A percentile compares a stretch with the other conserved stretches of the same genome.
phyloP scores from a whole-genome alignment of 192 early-diverging fungal species.

The Borealophlyctis nickersoniae region DNA sequence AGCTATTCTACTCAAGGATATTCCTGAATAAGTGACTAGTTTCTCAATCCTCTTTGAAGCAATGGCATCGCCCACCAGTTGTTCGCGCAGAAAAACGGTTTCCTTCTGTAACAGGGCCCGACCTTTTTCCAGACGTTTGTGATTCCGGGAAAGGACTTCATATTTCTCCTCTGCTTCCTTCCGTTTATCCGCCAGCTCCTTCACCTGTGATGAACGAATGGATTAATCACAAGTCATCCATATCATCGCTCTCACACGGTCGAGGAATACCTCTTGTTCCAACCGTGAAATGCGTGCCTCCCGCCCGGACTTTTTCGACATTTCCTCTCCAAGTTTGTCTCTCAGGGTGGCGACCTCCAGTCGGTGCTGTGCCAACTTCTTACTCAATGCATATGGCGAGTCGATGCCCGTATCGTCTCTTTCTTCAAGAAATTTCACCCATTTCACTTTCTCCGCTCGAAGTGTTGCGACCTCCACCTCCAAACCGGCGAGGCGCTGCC shows the following conservation, averaged over 20 bases:
- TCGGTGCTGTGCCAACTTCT: constrained; percentile 44
- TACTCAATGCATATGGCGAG: constrained; percentile 50
- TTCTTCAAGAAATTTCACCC: constrained; percentile 42
- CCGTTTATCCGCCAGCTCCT: constrained; percentile 15
- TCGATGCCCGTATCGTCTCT: constrained; percentile 40
- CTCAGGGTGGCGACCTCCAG: constrained; percentile 39
- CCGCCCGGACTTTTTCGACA: constrained; percentile 29
- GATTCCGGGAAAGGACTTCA: constrained; percentile 11
- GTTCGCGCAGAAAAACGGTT: constrained; percentile 59
- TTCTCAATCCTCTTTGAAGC: not conserved
- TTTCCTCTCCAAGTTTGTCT: constrained; percentile 37
- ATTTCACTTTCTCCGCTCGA: constrained; percentile 53
- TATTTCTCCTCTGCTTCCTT: constrained; percentile 1
- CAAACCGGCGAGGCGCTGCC: constrained; percentile 38
- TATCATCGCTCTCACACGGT: not conserved
- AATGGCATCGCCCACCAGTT: constrained; percentile 46
- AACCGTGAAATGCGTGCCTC: constrained; percentile 33
- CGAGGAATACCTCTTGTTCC: constrained; percentile 29
- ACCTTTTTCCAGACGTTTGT: constrained; percentile 37
- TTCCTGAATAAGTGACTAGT: not conserved
- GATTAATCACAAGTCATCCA: not conserved
- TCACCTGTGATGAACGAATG: constrained; percentile 2
- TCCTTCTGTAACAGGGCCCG: constrained; percentile 53
- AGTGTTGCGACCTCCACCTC: constrained; percentile 49
- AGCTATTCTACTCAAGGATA: constrained; percentile 37